phyloP scores from a whole-genome alignment of 1,284 basidiomycete species.

The Rhodotorula sp. region DNA sequence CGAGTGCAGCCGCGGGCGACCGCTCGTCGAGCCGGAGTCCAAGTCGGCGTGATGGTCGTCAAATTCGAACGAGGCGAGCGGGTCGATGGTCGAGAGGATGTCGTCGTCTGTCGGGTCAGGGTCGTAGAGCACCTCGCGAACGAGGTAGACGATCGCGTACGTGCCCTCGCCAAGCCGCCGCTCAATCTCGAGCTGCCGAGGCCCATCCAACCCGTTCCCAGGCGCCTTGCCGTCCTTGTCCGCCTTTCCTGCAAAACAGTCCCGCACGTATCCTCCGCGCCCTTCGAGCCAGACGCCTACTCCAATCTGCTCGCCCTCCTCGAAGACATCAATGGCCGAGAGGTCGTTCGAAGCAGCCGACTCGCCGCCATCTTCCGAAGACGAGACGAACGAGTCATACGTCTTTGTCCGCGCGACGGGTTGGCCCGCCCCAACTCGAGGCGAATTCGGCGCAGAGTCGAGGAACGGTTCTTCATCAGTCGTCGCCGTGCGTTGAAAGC shows the following conservation, averaged over 20 bases:
- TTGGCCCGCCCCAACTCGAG: background rate
- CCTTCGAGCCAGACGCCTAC: slow-evolving; percentile 42
- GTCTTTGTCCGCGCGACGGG: slow-evolving; percentile 10
- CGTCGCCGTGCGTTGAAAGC: background rate
- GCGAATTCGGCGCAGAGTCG: slow-evolving; percentile 33
- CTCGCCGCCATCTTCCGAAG: slow-evolving; percentile 1
- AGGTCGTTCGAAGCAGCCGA: slow-evolving; percentile 17
- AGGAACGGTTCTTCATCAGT: slow-evolving; percentile 38
- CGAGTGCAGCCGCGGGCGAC: slow-evolving; percentile 52
- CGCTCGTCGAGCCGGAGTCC: slow-evolving; percentile 56
- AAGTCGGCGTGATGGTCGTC: slow-evolving; percentile 11
- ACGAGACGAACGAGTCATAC: slow-evolving; percentile 17
- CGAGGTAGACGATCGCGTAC: slow-evolving; percentile 90
- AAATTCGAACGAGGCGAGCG: slow-evolving; percentile 32
- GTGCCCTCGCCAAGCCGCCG: slow-evolving; percentile 79
- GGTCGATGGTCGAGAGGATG: slow-evolving; percentile 52
- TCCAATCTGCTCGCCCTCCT: slow-evolving; percentile 43
- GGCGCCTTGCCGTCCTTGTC: slow-evolving; percentile 25
- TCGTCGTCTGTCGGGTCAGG: slow-evolving; percentile 40
- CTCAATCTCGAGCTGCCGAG: slow-evolving; percentile 71
- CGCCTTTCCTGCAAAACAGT: slow-evolving; percentile 26
- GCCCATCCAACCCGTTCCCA: slow-evolving; percentile 36
- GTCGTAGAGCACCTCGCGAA: slow-evolving; percentile 73
- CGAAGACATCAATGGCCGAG: slow-evolving; percentile 38
- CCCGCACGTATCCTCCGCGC: slow-evolving; percentile 36